phyloP scores from a whole-genome alignment of 768 basidiomycete species.

The Mycena rosella region DNA sequence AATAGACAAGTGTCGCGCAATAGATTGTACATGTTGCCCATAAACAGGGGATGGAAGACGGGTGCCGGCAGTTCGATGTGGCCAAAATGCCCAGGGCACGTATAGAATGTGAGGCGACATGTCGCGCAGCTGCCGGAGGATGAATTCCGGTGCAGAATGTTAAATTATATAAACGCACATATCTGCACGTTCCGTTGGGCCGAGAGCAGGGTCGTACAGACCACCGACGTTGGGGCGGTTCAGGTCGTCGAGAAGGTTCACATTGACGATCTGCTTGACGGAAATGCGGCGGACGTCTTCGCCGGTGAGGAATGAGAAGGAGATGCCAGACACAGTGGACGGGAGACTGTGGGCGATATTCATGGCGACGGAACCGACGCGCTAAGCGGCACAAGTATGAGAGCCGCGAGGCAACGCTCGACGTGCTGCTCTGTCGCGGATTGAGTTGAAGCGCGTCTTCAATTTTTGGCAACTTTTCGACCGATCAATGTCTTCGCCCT shows the following conservation, averaged over 20 bases:
- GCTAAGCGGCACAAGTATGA: background rate
- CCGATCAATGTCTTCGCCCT: background rate
- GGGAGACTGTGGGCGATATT: conserved; percentile 92
- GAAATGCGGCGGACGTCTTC: conserved; percentile 93
- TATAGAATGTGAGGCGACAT: conserved; percentile 92
- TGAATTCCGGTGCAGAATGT: conserved; percentile 33
- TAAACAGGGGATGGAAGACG: conserved; percentile 96
- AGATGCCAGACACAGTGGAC: conserved; percentile 85
- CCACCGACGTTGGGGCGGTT: conserved; percentile 93
- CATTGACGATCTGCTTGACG: conserved; percentile 97
- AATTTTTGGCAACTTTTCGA: background rate
- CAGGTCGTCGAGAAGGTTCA: conserved; percentile 91
- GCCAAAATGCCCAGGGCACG: conserved; percentile 98
- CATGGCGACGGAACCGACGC: conserved; percentile 60
- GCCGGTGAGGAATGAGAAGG: conserved; percentile 92
- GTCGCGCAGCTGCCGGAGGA: conserved; percentile 81
- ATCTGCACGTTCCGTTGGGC: conserved; percentile 89
- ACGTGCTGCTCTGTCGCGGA: background rate
- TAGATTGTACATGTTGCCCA: conserved; percentile 89
- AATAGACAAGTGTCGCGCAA: conserved; percentile 92
- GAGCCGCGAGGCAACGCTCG: background rate
- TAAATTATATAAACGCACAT: conserved; percentile 70
- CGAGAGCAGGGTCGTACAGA: conserved; percentile 95
- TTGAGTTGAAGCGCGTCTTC: too few species aligned
- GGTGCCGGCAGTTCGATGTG: conserved; percentile 97